Base-by-base conservation (phyloP, 2,329 filamentous ascomycete species). In the Aureobasidium sp. region DNA sequence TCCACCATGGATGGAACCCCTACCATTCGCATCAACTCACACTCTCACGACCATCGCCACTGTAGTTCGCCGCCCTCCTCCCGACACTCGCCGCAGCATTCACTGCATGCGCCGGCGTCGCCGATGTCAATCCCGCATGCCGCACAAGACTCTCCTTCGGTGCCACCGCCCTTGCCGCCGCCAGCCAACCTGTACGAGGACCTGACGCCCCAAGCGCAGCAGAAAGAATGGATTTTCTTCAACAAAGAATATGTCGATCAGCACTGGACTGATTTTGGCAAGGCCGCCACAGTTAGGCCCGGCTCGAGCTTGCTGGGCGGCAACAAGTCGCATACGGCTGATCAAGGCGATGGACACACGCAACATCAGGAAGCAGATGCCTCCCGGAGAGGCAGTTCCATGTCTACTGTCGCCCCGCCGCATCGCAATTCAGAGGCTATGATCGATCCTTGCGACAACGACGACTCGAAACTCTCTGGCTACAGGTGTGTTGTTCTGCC, bases 111-210 rank as follows among this genome's bases (percentile, higher is more conserved):
- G 51, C 73, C 78, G 46, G 77, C 78, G 65, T 79, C 79, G 65
- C 81, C 84, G 67, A 84, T 88, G 83, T 78, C 84, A 64, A 87
- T 89, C 70, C 84, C 84, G 55, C 79, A 62, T 46, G 58, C 82
- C 70, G 78, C 80, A 64, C 78, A 80, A 69, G 77, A 79, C 34
- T 66, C 50, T 27, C 55, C 72, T 47, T 77, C 79, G 56, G 57
- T 60, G 57, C 86, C 86, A 63, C 86, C 86, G 66, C 84, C 85
- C 55, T 78, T 88, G 68, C 86, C 86, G 68, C 86, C 86, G 63
- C 83, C 85, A 58, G 79, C 78, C 72, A 76, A 80, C 70, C 80
- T 87, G 63, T 77, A 84, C 64, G 53, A 84, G 64, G 51, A 68
- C 71, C 74, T 84, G 66, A 76, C 78, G 67, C 72, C 78, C 65